Base-by-base conservation (phyloP, 192 early-diverging fungal species). In the Entomortierella chlamydospora region DNA sequence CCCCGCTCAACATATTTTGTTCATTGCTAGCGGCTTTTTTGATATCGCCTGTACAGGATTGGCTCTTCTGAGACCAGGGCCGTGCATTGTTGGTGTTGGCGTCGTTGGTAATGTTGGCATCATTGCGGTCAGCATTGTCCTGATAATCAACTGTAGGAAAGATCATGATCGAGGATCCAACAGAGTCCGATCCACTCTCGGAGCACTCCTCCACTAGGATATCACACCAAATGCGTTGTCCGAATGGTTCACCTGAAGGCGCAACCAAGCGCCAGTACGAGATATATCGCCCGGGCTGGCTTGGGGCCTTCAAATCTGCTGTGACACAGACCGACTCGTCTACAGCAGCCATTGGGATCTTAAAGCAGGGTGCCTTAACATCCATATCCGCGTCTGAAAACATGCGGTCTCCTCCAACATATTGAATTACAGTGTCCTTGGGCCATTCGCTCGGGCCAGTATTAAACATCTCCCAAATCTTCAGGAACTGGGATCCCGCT, bases 381-480 rank as follows among this genome's bases (percentile, higher is more conserved):
- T 87, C 70, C 22, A 61, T 57, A 34, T 78, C 83, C 12, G 37
- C 26, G 22, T 84, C 85, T n/a, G 81, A 73, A 28, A 84, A 81
- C 39, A 83, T 78, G 9, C 83, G 80, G 45, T 88, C 81, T 34
- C 91, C 92, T 49, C 85, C 85, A 54, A 84, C 77, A 66, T 83
- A 87, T 7, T 84, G 83, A 9, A 93, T 70, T 53, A 83, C 74
- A 10, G 86, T 87, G 23, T 86, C 84, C 72, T 80, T 62, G 7
- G 90, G 91, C 92, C 92, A 93, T 64, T 85, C 84, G 42, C 25
- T 50, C 34, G 69, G 56, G 42, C 92, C 91, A 66, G 85, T 69
- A 70, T 93, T 93, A 33, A 69, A 81, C 60, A 92, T 83, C 51
- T 87, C 89, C 92, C 92, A 93, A 26, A 91, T 92, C 85, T 93